phyloP scores from a whole-genome alignment of 2,329 filamentous ascomycete genomes.

The Venturia oleaginea region DNA sequence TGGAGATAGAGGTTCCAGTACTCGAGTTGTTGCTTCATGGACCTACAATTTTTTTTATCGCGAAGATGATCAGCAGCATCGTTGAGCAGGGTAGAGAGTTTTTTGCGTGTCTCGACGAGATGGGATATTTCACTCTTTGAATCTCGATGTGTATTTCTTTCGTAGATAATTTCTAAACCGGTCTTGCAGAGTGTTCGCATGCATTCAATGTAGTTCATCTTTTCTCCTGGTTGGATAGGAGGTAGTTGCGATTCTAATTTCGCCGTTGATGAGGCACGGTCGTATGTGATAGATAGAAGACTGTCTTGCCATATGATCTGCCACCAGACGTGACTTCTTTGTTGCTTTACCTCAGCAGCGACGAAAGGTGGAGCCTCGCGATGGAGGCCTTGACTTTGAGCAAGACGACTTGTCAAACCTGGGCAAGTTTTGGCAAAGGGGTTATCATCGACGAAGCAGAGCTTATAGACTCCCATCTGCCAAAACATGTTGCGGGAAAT shows the following conservation, averaged over 20 bases:
- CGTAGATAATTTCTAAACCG: conserved; percentile 51
- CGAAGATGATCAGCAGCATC: conserved; percentile 50
- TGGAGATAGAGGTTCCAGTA: conserved; percentile 53
- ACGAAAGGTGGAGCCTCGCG: conserved; percentile 47
- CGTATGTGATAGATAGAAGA: conserved; percentile 54
- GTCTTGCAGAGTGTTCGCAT: conserved; percentile 48
- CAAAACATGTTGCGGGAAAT: too few species aligned
- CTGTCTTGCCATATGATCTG: conserved; percentile 57
- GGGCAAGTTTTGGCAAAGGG: not conserved
- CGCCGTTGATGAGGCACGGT: conserved; percentile 47
- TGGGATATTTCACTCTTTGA: conserved; percentile 44
- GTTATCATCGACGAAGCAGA: too few species aligned
- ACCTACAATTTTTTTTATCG: conserved; percentile 40
- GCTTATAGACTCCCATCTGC: too few species aligned
- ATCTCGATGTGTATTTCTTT: conserved; percentile 44
- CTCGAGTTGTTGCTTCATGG: conserved; percentile 46
- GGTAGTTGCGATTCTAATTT: conserved; percentile 36
- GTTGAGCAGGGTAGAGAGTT: conserved; percentile 47
- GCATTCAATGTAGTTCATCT: conserved; percentile 48
- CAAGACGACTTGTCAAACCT: conserved; percentile 48
- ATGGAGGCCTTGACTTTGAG: conserved; percentile 51
- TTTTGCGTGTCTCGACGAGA: conserved; percentile 46
- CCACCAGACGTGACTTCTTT: conserved; percentile 43
- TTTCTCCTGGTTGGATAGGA: conserved; percentile 34
- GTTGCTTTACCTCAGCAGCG: conserved; percentile 33